Conservation (phyloP, 768 basidiomycete species). For the Mycena albidolilacea region DNA sequence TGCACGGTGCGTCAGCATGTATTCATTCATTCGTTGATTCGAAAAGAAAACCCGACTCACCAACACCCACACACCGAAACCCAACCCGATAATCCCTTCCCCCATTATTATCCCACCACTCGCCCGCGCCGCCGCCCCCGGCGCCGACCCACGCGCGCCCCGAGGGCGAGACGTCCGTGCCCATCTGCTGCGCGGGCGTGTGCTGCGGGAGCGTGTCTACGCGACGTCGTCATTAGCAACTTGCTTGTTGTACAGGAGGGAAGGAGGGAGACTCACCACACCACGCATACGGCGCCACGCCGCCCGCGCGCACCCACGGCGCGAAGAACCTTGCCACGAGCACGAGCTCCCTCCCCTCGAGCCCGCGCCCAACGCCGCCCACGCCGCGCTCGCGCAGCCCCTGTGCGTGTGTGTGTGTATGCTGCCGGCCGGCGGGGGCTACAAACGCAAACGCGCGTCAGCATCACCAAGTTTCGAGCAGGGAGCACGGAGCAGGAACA, state of each 20-base stretch:
- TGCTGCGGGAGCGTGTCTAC: background rate
- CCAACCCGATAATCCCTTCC: constrained; percentile 83
- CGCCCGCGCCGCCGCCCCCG: constrained; percentile 55
- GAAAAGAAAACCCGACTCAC: background rate
- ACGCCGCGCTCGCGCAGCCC: background rate
- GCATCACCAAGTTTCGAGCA: no score
- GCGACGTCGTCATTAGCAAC: background rate
- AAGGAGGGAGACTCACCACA: constrained; percentile 28
- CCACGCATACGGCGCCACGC: constrained; percentile 38
- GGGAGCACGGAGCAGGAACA: background rate
- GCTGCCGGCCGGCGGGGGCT: no score
- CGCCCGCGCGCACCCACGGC: constrained; percentile 35
- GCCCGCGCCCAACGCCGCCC: constrained; percentile 38
- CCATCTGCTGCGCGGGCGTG: background rate
- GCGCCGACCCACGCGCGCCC: constrained; percentile 25
- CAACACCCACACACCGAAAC: constrained; percentile 60
- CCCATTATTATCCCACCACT: constrained; percentile 96
- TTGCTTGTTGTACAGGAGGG: background rate
- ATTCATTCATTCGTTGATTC: no score
- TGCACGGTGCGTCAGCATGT: no score
- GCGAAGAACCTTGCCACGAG: constrained; percentile 69
- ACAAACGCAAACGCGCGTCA: no score
- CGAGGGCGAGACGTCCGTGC: background rate
- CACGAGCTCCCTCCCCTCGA: constrained; percentile 70
- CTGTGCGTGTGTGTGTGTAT: no score